These are phyloP conservation scores for Paraconiothyrium brasiliense DNA, from an alignment of 2,329 filamentous ascomycete genomes.

Conservation along the genomic window DNA sequence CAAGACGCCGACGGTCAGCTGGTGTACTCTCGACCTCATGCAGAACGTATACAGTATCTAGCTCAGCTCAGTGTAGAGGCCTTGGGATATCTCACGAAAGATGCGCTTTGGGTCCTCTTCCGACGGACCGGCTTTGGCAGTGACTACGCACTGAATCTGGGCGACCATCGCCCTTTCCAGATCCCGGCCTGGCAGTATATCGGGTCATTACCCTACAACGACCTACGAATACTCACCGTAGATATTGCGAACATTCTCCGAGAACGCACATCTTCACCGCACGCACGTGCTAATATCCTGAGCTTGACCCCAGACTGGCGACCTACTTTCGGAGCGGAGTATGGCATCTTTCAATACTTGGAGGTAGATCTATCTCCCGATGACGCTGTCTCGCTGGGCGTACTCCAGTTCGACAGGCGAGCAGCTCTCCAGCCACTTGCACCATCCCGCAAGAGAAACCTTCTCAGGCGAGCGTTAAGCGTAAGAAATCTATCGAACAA, in stretches of 20 bases:
- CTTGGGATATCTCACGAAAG: constrained; percentile 18
- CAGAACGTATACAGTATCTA: constrained; percentile 6
- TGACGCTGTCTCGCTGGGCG: neutral
- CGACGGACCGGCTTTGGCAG: constrained; percentile 2
- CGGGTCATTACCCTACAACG: neutral
- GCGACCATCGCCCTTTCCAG: constrained; percentile 8
- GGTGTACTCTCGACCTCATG: neutral
- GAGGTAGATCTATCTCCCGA: constrained; percentile 13
- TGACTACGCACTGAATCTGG: constrained; percentile 6
- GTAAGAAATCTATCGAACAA: constrained; percentile 2
- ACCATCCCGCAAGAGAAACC: constrained; percentile 3
- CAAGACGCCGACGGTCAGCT: constrained; percentile 4
- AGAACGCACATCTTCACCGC: constrained; percentile 7
- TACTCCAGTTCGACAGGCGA: constrained; percentile 6
- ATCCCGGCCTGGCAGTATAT: constrained; percentile 11
- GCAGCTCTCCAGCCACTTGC: neutral
- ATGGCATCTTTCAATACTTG: constrained; percentile 14
- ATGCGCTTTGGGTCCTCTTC: constrained; percentile 19
- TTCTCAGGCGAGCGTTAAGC: constrained; percentile 17
- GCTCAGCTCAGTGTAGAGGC: constrained; percentile 7
- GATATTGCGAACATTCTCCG: constrained; percentile 17
- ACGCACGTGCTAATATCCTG: constrained; percentile 6
- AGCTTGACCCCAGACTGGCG: constrained; percentile 12
- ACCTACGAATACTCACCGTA: constrained; percentile 7
- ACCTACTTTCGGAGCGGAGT: constrained; percentile 11